Conservation (phyloP, 352 stramenopile genomes). For the Phytophthora palmivora region DNA sequence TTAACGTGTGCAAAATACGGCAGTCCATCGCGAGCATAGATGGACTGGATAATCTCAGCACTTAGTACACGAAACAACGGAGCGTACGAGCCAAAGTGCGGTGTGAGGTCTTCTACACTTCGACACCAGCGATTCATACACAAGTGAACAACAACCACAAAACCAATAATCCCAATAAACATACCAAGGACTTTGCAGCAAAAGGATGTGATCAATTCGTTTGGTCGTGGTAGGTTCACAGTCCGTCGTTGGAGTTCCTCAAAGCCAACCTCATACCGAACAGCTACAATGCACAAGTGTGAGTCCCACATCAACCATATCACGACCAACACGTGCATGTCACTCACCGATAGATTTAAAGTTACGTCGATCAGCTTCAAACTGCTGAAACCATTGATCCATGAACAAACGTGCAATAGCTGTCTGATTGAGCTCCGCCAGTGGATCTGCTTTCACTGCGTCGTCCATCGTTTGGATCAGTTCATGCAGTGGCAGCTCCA, state of each 20-base stretch:
- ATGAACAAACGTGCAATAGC: constrained; percentile 69
- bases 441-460: constrained; percentile 55
- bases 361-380: constrained; percentile 51
- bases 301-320: background rate
- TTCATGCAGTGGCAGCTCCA: constrained; percentile 53
- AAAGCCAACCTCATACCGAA: constrained; percentile 73
- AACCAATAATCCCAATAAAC: background rate
- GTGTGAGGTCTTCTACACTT: constrained; percentile 57
- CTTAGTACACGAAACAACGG: constrained; percentile 50
- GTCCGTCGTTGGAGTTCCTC: constrained; percentile 68
- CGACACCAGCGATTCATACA: constrained; percentile 6
- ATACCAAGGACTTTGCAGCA: constrained; percentile 57
- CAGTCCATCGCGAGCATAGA: constrained; percentile 46
- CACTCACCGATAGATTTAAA: constrained; percentile 73
- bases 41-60: constrained; percentile 50
- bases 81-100: constrained; percentile 65
- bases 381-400: constrained; percentile 63
- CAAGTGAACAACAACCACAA: background rate
- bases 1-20: constrained; percentile 78
- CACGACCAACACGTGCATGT: no score
- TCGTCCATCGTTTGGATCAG: constrained; percentile 62
- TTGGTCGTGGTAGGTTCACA: constrained; percentile 57
- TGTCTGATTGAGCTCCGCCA: constrained; percentile 57
- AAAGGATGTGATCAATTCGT: constrained; percentile 71
- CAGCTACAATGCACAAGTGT: constrained; percentile 32